Evolutionary conservation across 345 rosid genomes (phyloP).

Genomic region (Linum lewisii): DNA sequence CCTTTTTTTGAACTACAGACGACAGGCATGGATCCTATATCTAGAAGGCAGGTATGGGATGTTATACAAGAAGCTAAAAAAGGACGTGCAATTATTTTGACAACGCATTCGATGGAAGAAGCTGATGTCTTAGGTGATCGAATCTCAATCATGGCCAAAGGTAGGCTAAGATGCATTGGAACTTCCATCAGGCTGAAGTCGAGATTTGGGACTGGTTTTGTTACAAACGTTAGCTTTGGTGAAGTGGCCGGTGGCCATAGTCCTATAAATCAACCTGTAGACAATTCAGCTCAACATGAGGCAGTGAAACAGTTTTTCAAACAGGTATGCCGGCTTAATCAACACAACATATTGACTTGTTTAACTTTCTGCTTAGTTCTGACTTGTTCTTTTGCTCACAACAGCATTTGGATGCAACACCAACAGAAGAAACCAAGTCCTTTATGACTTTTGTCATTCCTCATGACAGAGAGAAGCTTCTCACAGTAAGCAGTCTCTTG

Average conservation of each 20-base stretch:
- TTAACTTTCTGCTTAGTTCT: not conserved
- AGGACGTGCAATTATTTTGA: conserved; percentile 74
- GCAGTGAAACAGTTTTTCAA: conserved; percentile 66
- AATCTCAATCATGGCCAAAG: conserved; percentile 93
- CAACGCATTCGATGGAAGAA: conserved; percentile 97
- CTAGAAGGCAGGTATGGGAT: conserved; percentile 94
- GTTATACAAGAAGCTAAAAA: conserved; percentile 72
- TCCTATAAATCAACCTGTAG: conserved; percentile 26
- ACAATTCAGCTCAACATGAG: conserved; percentile 25
- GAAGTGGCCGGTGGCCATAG: conserved; percentile 35
- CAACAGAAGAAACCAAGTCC: conserved; percentile 57
- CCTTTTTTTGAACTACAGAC: conserved; percentile 36
- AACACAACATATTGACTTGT: not conserved
- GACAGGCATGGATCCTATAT: conserved; percentile 93
- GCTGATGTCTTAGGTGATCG: conserved; percentile 87
- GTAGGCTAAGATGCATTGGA: conserved; percentile 81
- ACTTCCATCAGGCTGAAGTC: conserved; percentile 87
- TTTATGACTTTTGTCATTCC: conserved; percentile 83
- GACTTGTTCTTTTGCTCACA: conserved; percentile 15
- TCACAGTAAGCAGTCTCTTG: conserved; percentile 37
- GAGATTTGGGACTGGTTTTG: conserved; percentile 78
- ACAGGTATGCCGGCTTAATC: conserved; percentile 35
- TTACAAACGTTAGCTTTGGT: conserved; percentile 61
- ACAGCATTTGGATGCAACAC: conserved; percentile 59
- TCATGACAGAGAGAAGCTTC: conserved; percentile 53